Conservation (phyloP, 1,139 yeast genomes). For the Magnusiomyces magnusii region DNA sequence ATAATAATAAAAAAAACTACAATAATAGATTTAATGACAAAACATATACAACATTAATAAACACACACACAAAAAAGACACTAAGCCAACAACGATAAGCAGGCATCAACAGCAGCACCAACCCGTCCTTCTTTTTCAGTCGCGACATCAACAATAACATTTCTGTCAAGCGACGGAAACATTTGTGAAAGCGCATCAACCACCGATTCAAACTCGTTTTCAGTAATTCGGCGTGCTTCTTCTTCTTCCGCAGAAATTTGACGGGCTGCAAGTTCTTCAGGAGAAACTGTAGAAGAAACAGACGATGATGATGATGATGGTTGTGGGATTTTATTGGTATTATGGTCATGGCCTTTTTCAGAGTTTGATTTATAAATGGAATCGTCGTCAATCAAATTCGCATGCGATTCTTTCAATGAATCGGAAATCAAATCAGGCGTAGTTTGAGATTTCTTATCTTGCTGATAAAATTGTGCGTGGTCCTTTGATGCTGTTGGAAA, state of each 20-base stretch:
- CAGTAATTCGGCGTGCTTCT: constrained; percentile 32
- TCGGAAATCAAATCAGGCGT: neutral
- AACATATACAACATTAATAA: no score
- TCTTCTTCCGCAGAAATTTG: constrained; percentile 36
- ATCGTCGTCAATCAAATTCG: neutral
- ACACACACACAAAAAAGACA: no score
- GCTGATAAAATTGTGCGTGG: neutral
- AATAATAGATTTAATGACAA: neutral
- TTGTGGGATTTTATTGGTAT: no score
- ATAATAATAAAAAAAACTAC: neutral
- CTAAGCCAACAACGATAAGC: constrained; percentile 29
- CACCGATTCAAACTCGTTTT: constrained; percentile 39
- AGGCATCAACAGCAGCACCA: constrained; percentile 69
- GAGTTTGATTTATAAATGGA: neutral
- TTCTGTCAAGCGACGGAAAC: constrained; percentile 69
- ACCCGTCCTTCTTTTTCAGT: constrained; percentile 58
- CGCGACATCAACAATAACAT: constrained; percentile 63
- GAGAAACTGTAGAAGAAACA: constrained; percentile 17
- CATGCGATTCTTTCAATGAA: neutral
- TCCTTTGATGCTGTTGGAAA: neutral
- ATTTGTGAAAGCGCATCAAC: constrained; percentile 50
- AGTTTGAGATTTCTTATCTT: neutral
- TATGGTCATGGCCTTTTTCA: neutral
- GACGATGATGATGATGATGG: no score
- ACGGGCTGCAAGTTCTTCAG: constrained; percentile 35